Evolutionary conservation across 768 basidiomycete species (phyloP), one percentile per base, ranked within the genome.

Genomic region (Plicaturopsis crispa): DNA sequence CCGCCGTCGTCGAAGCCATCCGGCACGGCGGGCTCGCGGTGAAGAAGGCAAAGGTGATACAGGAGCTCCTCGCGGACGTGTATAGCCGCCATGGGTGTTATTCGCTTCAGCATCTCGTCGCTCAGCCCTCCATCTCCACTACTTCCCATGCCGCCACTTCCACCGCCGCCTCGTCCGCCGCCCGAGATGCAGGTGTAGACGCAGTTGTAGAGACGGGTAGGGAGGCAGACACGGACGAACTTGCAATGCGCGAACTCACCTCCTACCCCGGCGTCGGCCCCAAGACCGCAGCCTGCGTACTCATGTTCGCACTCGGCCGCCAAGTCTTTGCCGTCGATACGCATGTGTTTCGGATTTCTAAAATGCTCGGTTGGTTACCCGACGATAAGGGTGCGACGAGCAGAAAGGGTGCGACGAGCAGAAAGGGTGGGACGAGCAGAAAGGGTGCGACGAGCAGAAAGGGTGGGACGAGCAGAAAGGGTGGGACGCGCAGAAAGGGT

Each of bases 291-390:
- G 72, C 77, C 1, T 80, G 78, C 42, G 77, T 80, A 0, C 54
- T 79, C 10, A 60, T 78, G 17, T 77, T 80, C 51, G 76, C 74
- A 45, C 60, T 80, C 5, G 75, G 70, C 4, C 61, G 78, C n/a
- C 62, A 72, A 32, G 72, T 73, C 0, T 79, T 80, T 40, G 74
- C 78, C 1, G 78, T 80, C 35, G 78, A 80, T 43, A 80, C 78
- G 6, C 77, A 79, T 43, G 70, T 80, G 18, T 79, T 67, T 47
- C 61, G 77, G 11, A 51, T 78, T 39, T 67, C 66, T 52, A 71
- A 59, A 36, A 40, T 78, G 5, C 55, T 76, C 8, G 69, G 66
- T 0, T 74, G 74, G 72, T 65, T 73, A 1, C 73, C 74, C 5
- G 33, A 48, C 6, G 59, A 49, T n/a, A 30, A 10, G 26, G n/a